Conservation (phyloP, 1,284 basidiomycete species). For the Cerrena zonata region DNA sequence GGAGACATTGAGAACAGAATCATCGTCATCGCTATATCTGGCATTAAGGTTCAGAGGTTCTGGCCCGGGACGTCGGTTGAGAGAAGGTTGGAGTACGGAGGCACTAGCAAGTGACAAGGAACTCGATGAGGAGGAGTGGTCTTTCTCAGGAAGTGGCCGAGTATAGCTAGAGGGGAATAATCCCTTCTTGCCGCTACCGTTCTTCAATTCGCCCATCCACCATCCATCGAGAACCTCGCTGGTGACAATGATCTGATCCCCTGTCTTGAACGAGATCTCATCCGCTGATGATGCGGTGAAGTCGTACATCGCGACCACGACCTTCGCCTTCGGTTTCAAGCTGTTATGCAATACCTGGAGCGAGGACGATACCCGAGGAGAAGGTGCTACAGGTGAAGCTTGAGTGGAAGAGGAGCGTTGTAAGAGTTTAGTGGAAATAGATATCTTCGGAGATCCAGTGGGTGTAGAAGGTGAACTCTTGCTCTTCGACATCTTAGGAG, state of each 20-base stretch:
- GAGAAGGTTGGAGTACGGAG: slow-evolving; percentile 19
- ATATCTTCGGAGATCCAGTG: slow-evolving; percentile 33
- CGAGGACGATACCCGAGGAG: neutral
- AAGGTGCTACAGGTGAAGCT: slow-evolving; percentile 12
- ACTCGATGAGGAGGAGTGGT: slow-evolving; percentile 24
- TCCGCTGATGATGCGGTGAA: slow-evolving; percentile 63
- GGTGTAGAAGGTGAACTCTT: slow-evolving; percentile 26
- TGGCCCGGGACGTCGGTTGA: slow-evolving; percentile 25
- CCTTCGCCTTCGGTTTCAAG: slow-evolving; percentile 28
- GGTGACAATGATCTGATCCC: slow-evolving; percentile 68
- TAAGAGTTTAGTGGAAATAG: slow-evolving; percentile 38
- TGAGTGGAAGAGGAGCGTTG: slow-evolving; percentile 34
- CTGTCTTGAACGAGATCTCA: slow-evolving; percentile 67
- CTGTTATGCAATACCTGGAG: neutral
- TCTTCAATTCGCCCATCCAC: slow-evolving; percentile 70
- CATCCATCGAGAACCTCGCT: slow-evolving; percentile 77
- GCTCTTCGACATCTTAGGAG: slow-evolving; percentile 24
- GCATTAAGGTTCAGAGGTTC: slow-evolving; percentile 6
- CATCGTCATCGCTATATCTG: slow-evolving; percentile 10
- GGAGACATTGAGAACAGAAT: neutral
- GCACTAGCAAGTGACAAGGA: slow-evolving; percentile 6
- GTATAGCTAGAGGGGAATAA: slow-evolving; percentile 75
- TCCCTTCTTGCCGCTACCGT: slow-evolving; percentile 51
- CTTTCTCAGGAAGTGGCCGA: slow-evolving; percentile 37
- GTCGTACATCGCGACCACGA: slow-evolving; percentile 67